These are phyloP conservation scores for Rosa hybrid DNA, from an alignment of 331 rosid species.

Conservation along the genomic window DNA sequence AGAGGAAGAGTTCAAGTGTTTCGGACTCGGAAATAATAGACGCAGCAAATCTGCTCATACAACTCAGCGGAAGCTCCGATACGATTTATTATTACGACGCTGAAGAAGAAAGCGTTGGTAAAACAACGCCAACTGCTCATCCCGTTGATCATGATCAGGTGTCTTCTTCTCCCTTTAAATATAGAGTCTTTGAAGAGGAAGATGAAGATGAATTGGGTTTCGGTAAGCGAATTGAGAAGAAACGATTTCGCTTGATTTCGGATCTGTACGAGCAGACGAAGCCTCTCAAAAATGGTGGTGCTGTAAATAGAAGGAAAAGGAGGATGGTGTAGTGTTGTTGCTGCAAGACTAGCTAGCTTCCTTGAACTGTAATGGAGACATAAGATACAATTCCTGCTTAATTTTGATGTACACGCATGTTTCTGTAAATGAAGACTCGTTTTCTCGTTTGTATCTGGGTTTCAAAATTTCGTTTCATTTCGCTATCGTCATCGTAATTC, in stretches of 20 bases:
- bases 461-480: neutral
- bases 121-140: neutral
- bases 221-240: neutral
- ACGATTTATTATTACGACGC: neutral
- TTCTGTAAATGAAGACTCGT: neutral
- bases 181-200: neutral
- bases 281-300: neutral
- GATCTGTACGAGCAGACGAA: neutral
- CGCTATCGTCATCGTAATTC: too few species aligned
- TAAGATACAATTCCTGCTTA: too few species aligned
- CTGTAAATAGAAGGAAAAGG: neutral
- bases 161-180: neutral
- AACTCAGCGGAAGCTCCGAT: slow-evolving; percentile 9
- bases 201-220: neutral
- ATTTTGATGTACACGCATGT: neutral
- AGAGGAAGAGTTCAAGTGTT: neutral
- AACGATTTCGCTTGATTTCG: neutral
- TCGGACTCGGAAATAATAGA: neutral
- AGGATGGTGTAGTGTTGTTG: neutral
- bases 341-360: neutral
- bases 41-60: slow-evolving; percentile 5
- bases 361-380: neutral
- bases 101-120: neutral
- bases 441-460: neutral
- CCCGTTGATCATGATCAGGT: neutral